A percentile compares a stretch with the other conserved stretches of the same genome.
These are phyloP conservation scores for Chalciporus pseudorubinellus DNA, from an alignment of 768 basidiomycete species.

Conservation along the genomic window DNA sequence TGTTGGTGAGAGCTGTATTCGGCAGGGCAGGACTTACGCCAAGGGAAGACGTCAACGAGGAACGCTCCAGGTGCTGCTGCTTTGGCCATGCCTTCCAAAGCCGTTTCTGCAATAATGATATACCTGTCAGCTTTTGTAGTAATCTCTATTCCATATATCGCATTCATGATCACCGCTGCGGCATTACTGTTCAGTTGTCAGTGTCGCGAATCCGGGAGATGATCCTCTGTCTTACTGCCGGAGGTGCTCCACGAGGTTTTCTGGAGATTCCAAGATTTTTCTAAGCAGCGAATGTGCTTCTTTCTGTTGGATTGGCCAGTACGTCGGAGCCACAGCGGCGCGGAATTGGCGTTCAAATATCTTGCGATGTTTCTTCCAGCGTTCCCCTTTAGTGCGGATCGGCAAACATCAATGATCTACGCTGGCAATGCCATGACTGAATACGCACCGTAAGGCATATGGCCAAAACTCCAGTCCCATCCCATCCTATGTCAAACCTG, in stretches of 20 bases:
- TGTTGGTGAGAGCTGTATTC: slow-evolving; percentile 1
- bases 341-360: slow-evolving; percentile 54
- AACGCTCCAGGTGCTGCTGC: slow-evolving; percentile 53
- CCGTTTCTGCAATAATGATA: slow-evolving; percentile 51
- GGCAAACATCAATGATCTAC: neutral
- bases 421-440: neutral
- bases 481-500: slow-evolving; percentile 44
- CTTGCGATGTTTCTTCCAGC: slow-evolving; percentile 51
- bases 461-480: slow-evolving; percentile 52
- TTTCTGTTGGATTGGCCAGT: slow-evolving; percentile 45
- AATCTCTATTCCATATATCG: slow-evolving; percentile 50
- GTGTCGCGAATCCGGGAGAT: neutral
- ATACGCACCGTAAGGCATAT: slow-evolving; percentile 48
- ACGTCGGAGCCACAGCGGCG: slow-evolving; percentile 38
- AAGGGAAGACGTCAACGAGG: slow-evolving; percentile 49
- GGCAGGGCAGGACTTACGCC: slow-evolving; percentile 24
- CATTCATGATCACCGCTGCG: slow-evolving; percentile 52
- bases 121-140: slow-evolving; percentile 43
- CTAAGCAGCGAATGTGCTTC: slow-evolving; percentile 47
- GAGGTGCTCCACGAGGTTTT: slow-evolving; percentile 47
- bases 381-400: slow-evolving; percentile 38
- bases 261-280: slow-evolving; percentile 41
- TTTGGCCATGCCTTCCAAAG: slow-evolving; percentile 48
- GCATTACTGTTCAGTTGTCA: slow-evolving; percentile 38
- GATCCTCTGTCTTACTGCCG: slow-evolving; percentile 39